A percentile compares a stretch with the other conserved stretches of the same genome.
phyloP scores from a whole-genome alignment of 1,284 basidiomycete species.

The Ganoderma resinaceum region DNA sequence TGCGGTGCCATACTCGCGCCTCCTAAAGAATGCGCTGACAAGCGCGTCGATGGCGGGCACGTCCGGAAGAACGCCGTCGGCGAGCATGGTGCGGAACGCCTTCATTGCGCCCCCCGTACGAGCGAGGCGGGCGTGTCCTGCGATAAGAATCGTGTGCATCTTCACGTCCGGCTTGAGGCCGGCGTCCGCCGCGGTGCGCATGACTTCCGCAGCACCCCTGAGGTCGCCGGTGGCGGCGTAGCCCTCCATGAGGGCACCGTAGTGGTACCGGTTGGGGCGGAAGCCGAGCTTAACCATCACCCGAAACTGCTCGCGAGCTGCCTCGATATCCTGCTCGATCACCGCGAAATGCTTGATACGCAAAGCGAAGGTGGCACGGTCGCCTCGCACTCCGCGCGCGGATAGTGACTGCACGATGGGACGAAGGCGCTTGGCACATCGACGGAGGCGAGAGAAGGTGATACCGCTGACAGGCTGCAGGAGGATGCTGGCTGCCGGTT shows the following conservation, averaged over 20 bases:
- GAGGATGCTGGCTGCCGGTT: neutral
- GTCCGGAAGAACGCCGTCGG: slow-evolving; percentile 66
- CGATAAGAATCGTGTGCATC: slow-evolving; percentile 78
- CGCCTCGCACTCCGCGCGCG: slow-evolving; percentile 55
- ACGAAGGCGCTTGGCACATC: slow-evolving; percentile 46
- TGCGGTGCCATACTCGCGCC: slow-evolving; percentile 57
- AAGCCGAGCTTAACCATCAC: slow-evolving; percentile 68
- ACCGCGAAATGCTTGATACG: slow-evolving; percentile 69
- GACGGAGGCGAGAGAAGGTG: slow-evolving; percentile 40
- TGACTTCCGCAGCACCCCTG: slow-evolving; percentile 54
- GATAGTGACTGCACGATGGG: slow-evolving; percentile 56
- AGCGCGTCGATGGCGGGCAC: slow-evolving; percentile 71
- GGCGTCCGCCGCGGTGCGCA: slow-evolving; percentile 55
- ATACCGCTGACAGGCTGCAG: slow-evolving; percentile 55
- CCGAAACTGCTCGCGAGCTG: slow-evolving; percentile 60
- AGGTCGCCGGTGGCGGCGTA: slow-evolving; percentile 62
- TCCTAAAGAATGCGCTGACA: slow-evolving; percentile 67
- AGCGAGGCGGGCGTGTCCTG: slow-evolving; percentile 66
- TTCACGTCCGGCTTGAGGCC: slow-evolving; percentile 63
- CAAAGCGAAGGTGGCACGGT: slow-evolving; percentile 61
- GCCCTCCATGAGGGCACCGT: slow-evolving; percentile 73
- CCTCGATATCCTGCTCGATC: slow-evolving; percentile 54
- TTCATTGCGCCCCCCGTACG: slow-evolving; percentile 59
- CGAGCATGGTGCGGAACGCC: slow-evolving; percentile 70
- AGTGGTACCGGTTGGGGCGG: slow-evolving; percentile 72